These are phyloP conservation scores for Vaucheria bursata DNA, from an alignment of 352 stramenopile genomes.

Conservation along the genomic window DNA sequence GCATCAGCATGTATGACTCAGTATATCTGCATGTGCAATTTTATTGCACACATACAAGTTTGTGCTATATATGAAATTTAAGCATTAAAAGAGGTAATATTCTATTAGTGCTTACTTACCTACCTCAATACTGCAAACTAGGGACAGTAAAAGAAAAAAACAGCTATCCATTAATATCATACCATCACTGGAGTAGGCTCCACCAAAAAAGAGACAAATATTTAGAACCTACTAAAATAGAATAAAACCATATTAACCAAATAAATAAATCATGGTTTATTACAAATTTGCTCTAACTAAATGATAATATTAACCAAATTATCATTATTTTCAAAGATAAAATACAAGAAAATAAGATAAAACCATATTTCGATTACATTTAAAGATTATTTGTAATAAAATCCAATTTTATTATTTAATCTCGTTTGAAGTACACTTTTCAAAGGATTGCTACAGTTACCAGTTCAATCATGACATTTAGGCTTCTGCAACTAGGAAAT, in stretches of 20 bases:
- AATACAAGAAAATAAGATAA: not conserved
- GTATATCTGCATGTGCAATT: not conserved
- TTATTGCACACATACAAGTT: not conserved
- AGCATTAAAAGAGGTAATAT: not conserved
- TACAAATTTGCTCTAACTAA: not conserved
- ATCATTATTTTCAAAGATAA: not conserved
- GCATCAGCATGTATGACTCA: not conserved
- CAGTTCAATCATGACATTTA: too few relatives aligned
- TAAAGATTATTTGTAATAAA: not conserved
- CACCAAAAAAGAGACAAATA: conserved; percentile 69
- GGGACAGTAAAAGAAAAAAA: conserved; percentile 70
- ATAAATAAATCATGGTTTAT: not conserved
- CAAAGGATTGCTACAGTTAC: too few relatives aligned
- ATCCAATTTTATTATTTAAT: not conserved
- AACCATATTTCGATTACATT: not conserved
- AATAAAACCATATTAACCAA: not conserved
- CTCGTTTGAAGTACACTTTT: too few relatives aligned
- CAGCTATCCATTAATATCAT: conserved; percentile 87
- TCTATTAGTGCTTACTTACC: not conserved
- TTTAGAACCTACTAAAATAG: conserved; percentile 65
- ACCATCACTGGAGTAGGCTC: conserved; percentile 79
- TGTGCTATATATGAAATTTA: not conserved
- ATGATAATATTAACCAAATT: not conserved
- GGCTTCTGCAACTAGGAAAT: too few relatives aligned
- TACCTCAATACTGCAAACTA: conserved; percentile 66